Evolutionary conservation across 1,284 basidiomycete species (phyloP).

Genomic region (Vanrija humicola): DNA sequence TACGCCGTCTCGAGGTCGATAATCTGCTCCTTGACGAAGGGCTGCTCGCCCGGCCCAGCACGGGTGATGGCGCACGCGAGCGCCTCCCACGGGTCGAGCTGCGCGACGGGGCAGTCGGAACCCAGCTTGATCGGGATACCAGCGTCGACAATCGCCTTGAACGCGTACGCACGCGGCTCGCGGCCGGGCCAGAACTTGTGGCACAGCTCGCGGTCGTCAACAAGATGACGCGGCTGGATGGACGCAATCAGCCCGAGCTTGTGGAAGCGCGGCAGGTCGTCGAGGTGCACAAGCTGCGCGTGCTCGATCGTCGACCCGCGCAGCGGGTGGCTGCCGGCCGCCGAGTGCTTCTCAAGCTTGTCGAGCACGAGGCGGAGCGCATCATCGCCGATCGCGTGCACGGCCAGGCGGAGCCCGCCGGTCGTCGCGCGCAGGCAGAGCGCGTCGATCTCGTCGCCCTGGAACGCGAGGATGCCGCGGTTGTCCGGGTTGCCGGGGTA

Average conservation of each 20-base stretch:
- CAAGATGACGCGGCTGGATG: slow-evolving; percentile 41
- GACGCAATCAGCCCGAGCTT: slow-evolving; percentile 33
- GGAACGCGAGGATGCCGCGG: slow-evolving; percentile 24
- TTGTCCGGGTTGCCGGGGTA: slow-evolving; percentile 29
- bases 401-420: slow-evolving; percentile 29
- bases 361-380: slow-evolving; percentile 31
- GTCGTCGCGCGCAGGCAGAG: slow-evolving; percentile 24
- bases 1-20: slow-evolving; percentile 24
- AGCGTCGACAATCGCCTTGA: slow-evolving; percentile 27
- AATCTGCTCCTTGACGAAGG: slow-evolving; percentile 22
- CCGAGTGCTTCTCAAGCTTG: slow-evolving; percentile 16
- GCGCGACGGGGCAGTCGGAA: slow-evolving; percentile 38
- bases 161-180: slow-evolving; percentile 35
- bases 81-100: slow-evolving; percentile 39
- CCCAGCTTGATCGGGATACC: slow-evolving; percentile 36
- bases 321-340: slow-evolving; percentile 13
- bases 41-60: slow-evolving; percentile 1
- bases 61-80: slow-evolving; percentile 35
- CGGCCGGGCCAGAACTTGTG: slow-evolving; percentile 37
- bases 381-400: slow-evolving; percentile 44
- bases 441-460: slow-evolving; percentile 18
- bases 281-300: slow-evolving; percentile 30
- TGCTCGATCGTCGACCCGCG: slow-evolving; percentile 40
- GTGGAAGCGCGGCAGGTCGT: slow-evolving; percentile 32
- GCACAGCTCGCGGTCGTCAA: slow-evolving; percentile 39